Evolutionary conservation across 495 filamentous ascomycete genomes (phyloP), one percentile per base, ranked within the genome.

Genomic region (Diplogelasinospora grovesii): DNA sequence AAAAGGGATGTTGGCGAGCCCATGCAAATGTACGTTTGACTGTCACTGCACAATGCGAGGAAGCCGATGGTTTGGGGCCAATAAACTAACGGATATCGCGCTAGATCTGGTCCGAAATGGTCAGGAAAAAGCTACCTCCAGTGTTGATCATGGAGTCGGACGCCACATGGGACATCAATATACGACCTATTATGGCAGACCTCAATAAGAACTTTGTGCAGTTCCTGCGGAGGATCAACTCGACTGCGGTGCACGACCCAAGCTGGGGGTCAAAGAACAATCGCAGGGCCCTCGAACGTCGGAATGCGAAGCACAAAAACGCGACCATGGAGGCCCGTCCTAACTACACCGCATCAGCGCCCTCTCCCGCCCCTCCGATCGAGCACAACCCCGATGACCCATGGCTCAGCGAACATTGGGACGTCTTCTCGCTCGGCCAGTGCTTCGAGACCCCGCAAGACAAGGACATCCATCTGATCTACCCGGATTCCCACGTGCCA

Each of bases 61-160:
- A 8, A n/a, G 3, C 15, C 9, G 32, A 16, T 35, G 32, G 18
- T 20, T 15, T 7, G 16, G 13, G 13, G 5, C 19, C 8, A 25
- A 5, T 11, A 6, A 10, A 16, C 41, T 35, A 14, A 43, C 36
- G 19, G 6, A 19, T 14, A 15, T 8, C 8, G n/a, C 15, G 2
- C n/a, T 23, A 50, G 48, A 48, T 50, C 33, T 53, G 49, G 49
- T 31, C 41, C 24, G 31, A 45, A 11, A 38, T 45, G 36, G 39
- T 48, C 18, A 24, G 49, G 21, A 29, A 24, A 5, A 49, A 41
- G 46, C 18, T 30, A 2, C 49, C 49, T 8, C 49, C 49, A 2
- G 22, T 49, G 13, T 16, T 53, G 8, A 53, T 49, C 38, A 38
- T 53, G 19, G 49, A 53, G 20, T 53, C 49, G 13, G 49, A 53